Conservation (phyloP, 768 basidiomycete species). For the Neoboletus magnificus region DNA sequence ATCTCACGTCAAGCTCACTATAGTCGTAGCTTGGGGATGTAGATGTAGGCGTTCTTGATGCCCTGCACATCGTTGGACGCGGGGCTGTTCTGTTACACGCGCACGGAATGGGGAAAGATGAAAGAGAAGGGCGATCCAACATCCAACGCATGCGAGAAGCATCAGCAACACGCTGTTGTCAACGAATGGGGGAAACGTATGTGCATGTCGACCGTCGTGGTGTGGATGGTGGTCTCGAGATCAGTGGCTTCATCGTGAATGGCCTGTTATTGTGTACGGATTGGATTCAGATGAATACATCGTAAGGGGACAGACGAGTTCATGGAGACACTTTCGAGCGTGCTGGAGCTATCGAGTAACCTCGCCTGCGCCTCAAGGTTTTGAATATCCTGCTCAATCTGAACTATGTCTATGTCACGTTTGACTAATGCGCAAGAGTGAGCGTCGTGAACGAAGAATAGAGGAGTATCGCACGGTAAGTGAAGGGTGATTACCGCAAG, state of each 20-base stretch:
- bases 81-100: neutral
- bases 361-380: rapidly evolving
- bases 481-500: neutral
- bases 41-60: neutral
- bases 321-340: too few relatives aligned
- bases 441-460: constrained; percentile 9
- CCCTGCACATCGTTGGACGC: neutral
- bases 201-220: neutral
- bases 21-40: neutral
- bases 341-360: neutral
- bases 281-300: neutral
- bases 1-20: neutral
- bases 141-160: neutral
- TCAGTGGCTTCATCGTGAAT: rapidly evolving
- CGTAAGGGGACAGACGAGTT: neutral
- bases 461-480: constrained; percentile 5
- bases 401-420: neutral
- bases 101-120: neutral
- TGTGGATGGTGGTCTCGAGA: rapidly evolving
- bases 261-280: neutral
- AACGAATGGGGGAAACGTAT: neutral
- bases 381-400: neutral
- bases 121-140: neutral
- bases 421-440: constrained; percentile 4
- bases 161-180: neutral